A percentile compares a stretch with the other conserved stretches of the same genome.
Evolutionary conservation across 495 filamentous ascomycete species (phyloP).

Genomic region (Podospora comata): DNA sequence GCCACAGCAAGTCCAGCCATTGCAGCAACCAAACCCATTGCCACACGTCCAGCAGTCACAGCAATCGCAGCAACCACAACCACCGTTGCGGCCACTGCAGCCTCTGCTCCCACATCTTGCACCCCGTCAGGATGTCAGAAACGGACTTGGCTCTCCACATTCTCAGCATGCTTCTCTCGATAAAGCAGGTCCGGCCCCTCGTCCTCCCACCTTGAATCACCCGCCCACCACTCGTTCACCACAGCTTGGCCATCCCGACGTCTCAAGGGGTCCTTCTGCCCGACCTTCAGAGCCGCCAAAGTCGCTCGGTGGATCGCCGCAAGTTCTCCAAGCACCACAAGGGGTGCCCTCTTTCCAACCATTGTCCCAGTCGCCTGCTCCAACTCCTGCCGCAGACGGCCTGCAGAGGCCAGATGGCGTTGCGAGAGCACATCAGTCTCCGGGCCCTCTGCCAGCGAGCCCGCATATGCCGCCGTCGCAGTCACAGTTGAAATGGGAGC

Average conservation of each 20-base stretch:
- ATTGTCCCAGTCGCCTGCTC: constrained; percentile 25
- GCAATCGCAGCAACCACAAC: constrained; percentile 18
- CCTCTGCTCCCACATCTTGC: constrained; percentile 17
- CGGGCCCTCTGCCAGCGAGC: constrained; percentile 7
- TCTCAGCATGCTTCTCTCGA: constrained; percentile 4
- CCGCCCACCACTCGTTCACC: constrained; percentile 21
- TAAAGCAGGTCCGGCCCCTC: constrained; percentile 3
- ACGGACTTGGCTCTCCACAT: constrained; percentile 12
- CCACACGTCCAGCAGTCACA: background rate
- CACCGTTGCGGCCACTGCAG: constrained; percentile 16
- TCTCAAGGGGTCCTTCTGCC: constrained; percentile 22
- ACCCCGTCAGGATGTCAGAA: constrained; percentile 10
- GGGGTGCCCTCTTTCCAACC: constrained; percentile 29
- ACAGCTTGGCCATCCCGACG: constrained; percentile 15
- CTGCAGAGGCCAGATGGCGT: constrained; percentile 31
- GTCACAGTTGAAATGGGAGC: constrained; percentile 48
- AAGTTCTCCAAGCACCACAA: constrained; percentile 44
- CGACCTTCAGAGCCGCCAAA: constrained; percentile 30
- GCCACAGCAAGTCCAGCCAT: background rate
- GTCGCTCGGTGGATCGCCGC: constrained; percentile 26
- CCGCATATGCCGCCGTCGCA: constrained; percentile 20
- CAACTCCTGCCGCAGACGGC: constrained; percentile 30
- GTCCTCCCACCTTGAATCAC: constrained; percentile 9
- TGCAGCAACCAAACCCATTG: background rate
- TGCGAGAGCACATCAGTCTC: constrained; percentile 18